Base-by-base conservation (phyloP, 768 basidiomycete species). In the Auriculariales sp. region DNA sequence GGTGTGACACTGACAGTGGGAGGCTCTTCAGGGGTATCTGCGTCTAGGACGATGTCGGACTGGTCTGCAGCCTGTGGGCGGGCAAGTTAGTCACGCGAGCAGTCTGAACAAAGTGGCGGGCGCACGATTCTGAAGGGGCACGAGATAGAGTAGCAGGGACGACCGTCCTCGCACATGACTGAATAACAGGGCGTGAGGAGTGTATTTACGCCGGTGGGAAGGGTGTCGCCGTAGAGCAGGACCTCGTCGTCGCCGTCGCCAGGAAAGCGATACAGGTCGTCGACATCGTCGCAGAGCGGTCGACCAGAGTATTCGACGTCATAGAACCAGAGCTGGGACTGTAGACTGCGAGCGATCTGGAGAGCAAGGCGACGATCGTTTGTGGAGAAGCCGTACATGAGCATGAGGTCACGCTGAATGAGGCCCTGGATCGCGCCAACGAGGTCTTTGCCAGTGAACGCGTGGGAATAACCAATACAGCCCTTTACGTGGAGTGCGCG, bases 281-380 rank as follows among this genome's bases (percentile, higher is more conserved):
- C 91, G 3, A 93, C 85, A 3, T 85, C 81, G 58, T 93, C 91
- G 50, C 84, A 78, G 49, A 95, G 66, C 1, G 81, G 71, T 17
- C 81, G 78, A 46, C 81, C 79, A 28, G 85, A 89, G 88, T 92
- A 94, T 60, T 97, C 92, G 5, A 97, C 92, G 62, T 98, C 94
- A 60, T 90, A 89, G 64, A 95, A 93, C 71, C 91, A 97, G 3
- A 98, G 73, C 61, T 94, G 90, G 52, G 77, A 82, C 60, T 97
- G 92, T 31, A 98, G 70, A 51, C 86, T 88, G 32, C 90, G 80
- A 3, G 91, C 95, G 31, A 94, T 82, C 60, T 85, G 81, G 27
- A 95, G 67, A 3, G 93, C 89, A 14, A 83, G 81, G 4, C 86
- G 76, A 6, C 93, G 73, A 56, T 93, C 89, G 53, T 74, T 81